Base-by-base conservation (phyloP, 352 stramenopile genomes). In the Globisporangium spiculum region DNA sequence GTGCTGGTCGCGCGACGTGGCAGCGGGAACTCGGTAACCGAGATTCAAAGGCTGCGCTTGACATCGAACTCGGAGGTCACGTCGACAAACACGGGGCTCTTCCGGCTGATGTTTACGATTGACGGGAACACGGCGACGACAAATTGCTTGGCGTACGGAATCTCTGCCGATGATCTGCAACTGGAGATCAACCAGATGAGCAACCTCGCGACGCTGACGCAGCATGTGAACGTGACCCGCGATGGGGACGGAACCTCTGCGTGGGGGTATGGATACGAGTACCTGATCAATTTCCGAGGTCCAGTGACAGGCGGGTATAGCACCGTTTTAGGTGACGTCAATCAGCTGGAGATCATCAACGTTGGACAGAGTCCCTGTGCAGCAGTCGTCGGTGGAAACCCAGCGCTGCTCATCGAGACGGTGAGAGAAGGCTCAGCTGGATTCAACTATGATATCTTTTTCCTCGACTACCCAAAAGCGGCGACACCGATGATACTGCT, bases 201-300 rank as follows among this genome's bases (percentile, higher is more conserved):
- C 54, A 88, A 81, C 50, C 70, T 95, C 1, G 70, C 52, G 3
- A 38, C 52, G 0, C 64, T 55, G 8, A 74, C 82, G 5, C 12
- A 79, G n/a, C 83, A 94, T 53, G 75, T 94, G 18, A 80, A 82
- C 34, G 86, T 94, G 0, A 91, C 84, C 6, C 80, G 86, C 0
- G 67, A 83, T 1, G 88, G 88, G 0, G 86, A 94, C 46, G 88
- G 86, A 0, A 72, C 79, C 12, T 79, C 88, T 0, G 63, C 64
- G 4, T 94, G 82, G 83, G 88, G 88, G 9, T 95, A 89, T 65
- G 88, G 88, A 0, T 95, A 88, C 62, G 81, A 94, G 66, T 95
- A 93, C 63, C 68, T 83, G 8, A 80, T 95, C 59, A 63, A 79
- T 30, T 95, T 92, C 53, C 66, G 62, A 44, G 88, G 88, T 1